Base-by-base conservation (phyloP, 352 stramenopile genomes). In the Nothophytophthora sp. region DNA sequence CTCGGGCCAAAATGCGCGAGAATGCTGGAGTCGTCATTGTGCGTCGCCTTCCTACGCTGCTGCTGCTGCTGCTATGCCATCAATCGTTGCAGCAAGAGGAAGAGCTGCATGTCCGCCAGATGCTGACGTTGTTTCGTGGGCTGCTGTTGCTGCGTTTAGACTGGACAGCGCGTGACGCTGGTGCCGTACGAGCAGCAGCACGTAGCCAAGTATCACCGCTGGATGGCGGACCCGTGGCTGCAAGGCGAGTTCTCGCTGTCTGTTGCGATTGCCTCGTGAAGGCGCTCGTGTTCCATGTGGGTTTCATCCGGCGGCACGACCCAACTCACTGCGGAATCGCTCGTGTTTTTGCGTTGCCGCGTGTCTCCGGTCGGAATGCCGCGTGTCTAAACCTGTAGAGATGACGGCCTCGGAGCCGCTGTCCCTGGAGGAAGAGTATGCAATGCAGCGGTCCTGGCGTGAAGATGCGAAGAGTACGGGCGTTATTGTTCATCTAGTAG, bases 211-310 rank as follows among this genome's bases (percentile, higher is more conserved):
- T 98, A 98, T 75, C 94, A 98, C 63, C 66, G 86, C 38, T 98
- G 95, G 95, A 98, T 98, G 95, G 77, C 92, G 55, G 87, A 98
- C 58, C 86, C 90, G 29, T 88, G 69, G 68, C 75, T 98, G 13
- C 80, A 98, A 91, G 84, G 83, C 63, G 29, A 38, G 40, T 22
- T 8, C 12, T n/a, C n/a, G n/a, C n/a, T n/a, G n/a, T n/a, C n/a
- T n/a, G n/a, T n/a, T n/a, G n/a, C n/a, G n/a, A n/a, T n/a, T n/a
- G n/a, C n/a, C n/a, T n/a, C n/a, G n/a, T n/a, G n/a, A n/a, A n/a
- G n/a, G n/a, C n/a, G n/a, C n/a, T n/a, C n/a, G n/a, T n/a, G n/a
- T n/a, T n/a, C n/a, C n/a, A n/a, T n/a, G n/a, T n/a, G n/a, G n/a
- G n/a, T n/a, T n/a, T n/a, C n/a, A n/a, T n/a, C n/a, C n/a, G n/a